phyloP scores from a whole-genome alignment of 768 basidiomycete species.

The Lactarius sp. region DNA sequence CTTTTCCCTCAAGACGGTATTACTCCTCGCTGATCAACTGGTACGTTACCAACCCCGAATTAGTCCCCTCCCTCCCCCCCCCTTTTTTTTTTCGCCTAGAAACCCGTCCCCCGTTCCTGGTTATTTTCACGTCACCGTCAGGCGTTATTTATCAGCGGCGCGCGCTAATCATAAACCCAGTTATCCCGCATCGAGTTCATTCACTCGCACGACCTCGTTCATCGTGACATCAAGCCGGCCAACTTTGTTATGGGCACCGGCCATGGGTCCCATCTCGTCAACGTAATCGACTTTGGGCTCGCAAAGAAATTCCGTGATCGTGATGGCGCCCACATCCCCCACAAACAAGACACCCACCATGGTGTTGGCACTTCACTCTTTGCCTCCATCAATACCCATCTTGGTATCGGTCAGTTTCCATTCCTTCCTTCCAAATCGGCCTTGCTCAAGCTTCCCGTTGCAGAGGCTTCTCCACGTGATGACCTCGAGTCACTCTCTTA shows the following conservation, averaged over 20 bases:
- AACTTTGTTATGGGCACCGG: constrained; percentile 96
- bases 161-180: constrained; percentile 37
- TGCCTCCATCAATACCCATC: constrained; percentile 68
- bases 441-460: constrained; percentile 12
- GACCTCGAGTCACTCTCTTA: constrained; percentile 78
- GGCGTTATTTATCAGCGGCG: background rate
- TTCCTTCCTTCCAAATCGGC: constrained; percentile 3
- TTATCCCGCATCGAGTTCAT: constrained; percentile 96
- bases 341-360: constrained; percentile 67
- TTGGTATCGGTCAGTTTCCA: constrained; percentile 57
- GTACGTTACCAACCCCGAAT: constrained; percentile 41
- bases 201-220: constrained; percentile 90
- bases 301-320: constrained; percentile 74
- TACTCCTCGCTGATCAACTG: constrained; percentile 91
- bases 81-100: background rate
- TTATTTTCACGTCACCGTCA: background rate
- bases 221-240: constrained; percentile 97
- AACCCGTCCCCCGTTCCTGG: constrained; percentile 2
- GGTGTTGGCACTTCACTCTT: constrained; percentile 77
- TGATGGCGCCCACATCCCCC: constrained; percentile 64
- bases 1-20: constrained; percentile 91
- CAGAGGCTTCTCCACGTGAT: constrained; percentile 72
- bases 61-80: background rate
- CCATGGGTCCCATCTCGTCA: constrained; percentile 66
- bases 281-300: constrained; percentile 88